Base-by-base conservation (phyloP, 2,329 filamentous ascomycete species). In the Passalora sequoiae region DNA sequence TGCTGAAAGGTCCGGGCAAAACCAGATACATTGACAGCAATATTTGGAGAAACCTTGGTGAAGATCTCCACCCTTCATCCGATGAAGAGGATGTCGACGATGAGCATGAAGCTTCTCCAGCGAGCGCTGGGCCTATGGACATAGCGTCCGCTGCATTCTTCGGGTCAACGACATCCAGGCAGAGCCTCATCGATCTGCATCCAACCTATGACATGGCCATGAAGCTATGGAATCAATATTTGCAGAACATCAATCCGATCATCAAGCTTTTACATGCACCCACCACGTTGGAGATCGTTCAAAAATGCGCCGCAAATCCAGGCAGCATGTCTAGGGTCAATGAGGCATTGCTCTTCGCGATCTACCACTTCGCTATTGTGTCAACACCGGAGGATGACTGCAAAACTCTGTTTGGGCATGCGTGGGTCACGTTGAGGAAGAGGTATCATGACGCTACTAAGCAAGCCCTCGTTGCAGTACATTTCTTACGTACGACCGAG, bases 241-340 rank as follows among this genome's bases (percentile, higher is more conserved):
- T 79, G 43, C 77, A 84, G 49, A 86, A 85, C 44, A 81, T 88
- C 4, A 82, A 88, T 50, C 81, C 83, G 0, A 64, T 87, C 8
- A 69, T 83, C 51, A 86, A 85, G 60, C 68, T 87, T n/a, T 57
- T 87, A 7, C 84, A 89, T 60, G 67, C 81, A 0, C 84, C 83
- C 0, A 58, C 60, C 1, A 19, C 60, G 76, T 12, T 63, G 61
- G 25, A 74, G 6, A 78, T 80, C 4, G 75, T 81, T 60, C 76
- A 77, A 41, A 50, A 50, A 27, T 49, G 49, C 15, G 54, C 59
- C 5, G 43, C 55, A 4, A 53, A 61, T 25, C 73, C 74, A 19
- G 66, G 77, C 3, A 72, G 84, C 25, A 72, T 77, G 15, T 72
- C 80, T 8, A 72, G 79, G 5, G 70, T 77, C 29, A 72, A 71